phyloP scores from a whole-genome alignment of 139 green algal genomes.

The Tetraselmis striata region DNA sequence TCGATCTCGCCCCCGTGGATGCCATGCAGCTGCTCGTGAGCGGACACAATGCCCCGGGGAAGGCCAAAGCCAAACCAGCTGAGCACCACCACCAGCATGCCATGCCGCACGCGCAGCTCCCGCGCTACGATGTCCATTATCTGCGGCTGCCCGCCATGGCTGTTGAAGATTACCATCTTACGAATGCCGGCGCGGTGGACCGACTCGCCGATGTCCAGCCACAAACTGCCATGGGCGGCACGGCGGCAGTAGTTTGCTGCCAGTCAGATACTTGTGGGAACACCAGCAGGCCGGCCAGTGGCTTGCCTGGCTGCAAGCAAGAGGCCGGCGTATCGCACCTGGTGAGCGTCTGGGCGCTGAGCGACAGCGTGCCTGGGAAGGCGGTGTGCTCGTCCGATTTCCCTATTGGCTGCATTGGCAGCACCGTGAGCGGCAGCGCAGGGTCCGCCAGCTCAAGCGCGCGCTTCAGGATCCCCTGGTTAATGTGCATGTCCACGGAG shows the following conservation, averaged over 20 bases:
- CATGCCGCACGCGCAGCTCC: conserved; percentile 8
- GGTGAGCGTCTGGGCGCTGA: conserved; percentile 8
- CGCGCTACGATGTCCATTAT: conserved; percentile 1
- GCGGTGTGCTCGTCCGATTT: conserved; percentile 16
- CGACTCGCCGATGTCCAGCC: conserved; percentile 16
- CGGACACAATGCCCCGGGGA: neutral
- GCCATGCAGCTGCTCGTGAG: conserved; percentile 13
- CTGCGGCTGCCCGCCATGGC: conserved; percentile 16
- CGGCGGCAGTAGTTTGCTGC: no score
- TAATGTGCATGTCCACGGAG: conserved; percentile 14
- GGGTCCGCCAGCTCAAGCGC: conserved; percentile 4
- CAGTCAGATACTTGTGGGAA: no score
- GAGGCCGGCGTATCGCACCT: neutral
- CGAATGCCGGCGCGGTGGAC: conserved; percentile 1
- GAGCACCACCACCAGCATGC: conserved; percentile 14
- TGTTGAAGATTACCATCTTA: conserved; percentile 20
- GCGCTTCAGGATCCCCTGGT: conserved; percentile 12
- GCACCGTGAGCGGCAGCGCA: neutral
- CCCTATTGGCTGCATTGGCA: conserved; percentile 1
- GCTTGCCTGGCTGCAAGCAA: no score
- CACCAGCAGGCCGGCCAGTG: no score
- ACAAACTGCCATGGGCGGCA: conserved; percentile 4
- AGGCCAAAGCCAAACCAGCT: conserved; percentile 16
- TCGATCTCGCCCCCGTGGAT: conserved; percentile 18
- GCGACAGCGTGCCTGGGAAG: conserved; percentile 15